Evolutionary conservation across 2,329 filamentous ascomycete genomes (phyloP).

Genomic region (Claviceps cyperi): DNA sequence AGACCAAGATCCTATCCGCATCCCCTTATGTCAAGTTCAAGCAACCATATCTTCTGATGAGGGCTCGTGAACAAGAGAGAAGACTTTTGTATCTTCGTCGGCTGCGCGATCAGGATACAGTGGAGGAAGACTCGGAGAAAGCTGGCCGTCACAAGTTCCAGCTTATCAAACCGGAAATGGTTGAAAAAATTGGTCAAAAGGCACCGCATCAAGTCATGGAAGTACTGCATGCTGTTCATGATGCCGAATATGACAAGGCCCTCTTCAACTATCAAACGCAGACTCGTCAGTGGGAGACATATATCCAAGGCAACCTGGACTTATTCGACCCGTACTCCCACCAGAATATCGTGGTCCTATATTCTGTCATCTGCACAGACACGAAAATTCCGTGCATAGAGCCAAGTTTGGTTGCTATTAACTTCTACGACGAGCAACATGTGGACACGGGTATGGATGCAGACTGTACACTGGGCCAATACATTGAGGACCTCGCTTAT

Average conservation of each 20-base stretch:
- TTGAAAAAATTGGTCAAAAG: slow-evolving; percentile 66
- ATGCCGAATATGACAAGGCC: slow-evolving; percentile 93
- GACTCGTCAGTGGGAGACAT: slow-evolving; percentile 91
- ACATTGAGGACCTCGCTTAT: slow-evolving; percentile 78
- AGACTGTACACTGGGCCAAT: slow-evolving; percentile 88
- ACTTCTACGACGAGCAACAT: slow-evolving; percentile 89
- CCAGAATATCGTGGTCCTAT: slow-evolving; percentile 89
- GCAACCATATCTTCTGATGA: slow-evolving; percentile 84
- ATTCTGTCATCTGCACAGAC: slow-evolving; percentile 83
- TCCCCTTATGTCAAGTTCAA: slow-evolving; percentile 95
- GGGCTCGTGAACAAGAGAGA: slow-evolving; percentile 79
- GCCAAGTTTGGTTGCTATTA: slow-evolving; percentile 76
- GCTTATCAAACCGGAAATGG: slow-evolving; percentile 89
- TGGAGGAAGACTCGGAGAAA: slow-evolving; percentile 49
- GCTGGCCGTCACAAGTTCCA: slow-evolving; percentile 60
- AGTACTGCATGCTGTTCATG: slow-evolving; percentile 84
- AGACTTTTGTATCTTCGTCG: slow-evolving; percentile 69
- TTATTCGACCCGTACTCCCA: slow-evolving; percentile 92
- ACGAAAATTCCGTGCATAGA: slow-evolving; percentile 90
- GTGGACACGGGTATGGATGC: slow-evolving; percentile 56
- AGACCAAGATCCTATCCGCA: slow-evolving; percentile 84
- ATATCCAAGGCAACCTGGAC: slow-evolving; percentile 74
- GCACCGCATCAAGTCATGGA: slow-evolving; percentile 82
- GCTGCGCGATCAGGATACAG: slow-evolving; percentile 60
- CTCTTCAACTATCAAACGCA: slow-evolving; percentile 88